These are phyloP conservation scores for Hsuehochloa calcarea DNA, from an alignment of 176 grass and related monocot genomes.

Conservation along the genomic window DNA sequence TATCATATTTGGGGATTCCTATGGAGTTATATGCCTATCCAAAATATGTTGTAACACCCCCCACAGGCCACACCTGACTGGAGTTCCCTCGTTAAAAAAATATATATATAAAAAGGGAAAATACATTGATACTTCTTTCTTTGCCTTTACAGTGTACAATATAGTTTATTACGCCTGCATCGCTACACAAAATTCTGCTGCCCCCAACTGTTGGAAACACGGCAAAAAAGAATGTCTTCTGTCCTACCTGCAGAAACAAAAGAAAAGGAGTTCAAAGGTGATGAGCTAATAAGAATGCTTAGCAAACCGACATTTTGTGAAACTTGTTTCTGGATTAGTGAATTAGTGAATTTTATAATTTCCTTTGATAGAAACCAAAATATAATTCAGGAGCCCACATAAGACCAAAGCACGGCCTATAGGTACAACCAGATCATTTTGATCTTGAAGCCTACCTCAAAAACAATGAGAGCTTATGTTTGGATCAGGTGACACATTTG, in stretches of 20 bases:
- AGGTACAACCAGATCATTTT: background rate
- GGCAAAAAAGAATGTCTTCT: conserved; percentile 38
- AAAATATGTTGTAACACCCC: conserved; percentile 28
- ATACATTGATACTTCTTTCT: conserved; percentile 38
- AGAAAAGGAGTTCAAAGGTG: background rate
- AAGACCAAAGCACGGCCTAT: background rate
- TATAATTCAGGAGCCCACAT: background rate
- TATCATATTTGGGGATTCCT: conserved; percentile 31
- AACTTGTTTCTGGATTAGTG: background rate
- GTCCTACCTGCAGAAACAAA: conserved; percentile 46
- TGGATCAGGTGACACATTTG: background rate
- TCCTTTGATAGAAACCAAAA: background rate
- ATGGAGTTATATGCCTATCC: conserved; percentile 27
- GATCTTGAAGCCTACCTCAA: background rate
- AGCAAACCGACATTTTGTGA: background rate
- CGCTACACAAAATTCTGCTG: conserved; percentile 40
- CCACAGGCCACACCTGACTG: background rate
- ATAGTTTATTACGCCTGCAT: conserved; percentile 43
- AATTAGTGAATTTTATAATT: background rate
- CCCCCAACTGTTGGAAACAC: conserved; percentile 10
- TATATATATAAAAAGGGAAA: conserved; percentile 22
- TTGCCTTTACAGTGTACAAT: conserved; percentile 61
- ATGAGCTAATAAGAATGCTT: background rate
- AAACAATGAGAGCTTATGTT: background rate
- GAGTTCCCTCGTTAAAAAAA: conserved; percentile 23